Percentiles rank a stretch among this genome's conserved stretches.
phyloP scores from a whole-genome alignment of 768 basidiomycete species.

The Fomitopsis pulvina region DNA sequence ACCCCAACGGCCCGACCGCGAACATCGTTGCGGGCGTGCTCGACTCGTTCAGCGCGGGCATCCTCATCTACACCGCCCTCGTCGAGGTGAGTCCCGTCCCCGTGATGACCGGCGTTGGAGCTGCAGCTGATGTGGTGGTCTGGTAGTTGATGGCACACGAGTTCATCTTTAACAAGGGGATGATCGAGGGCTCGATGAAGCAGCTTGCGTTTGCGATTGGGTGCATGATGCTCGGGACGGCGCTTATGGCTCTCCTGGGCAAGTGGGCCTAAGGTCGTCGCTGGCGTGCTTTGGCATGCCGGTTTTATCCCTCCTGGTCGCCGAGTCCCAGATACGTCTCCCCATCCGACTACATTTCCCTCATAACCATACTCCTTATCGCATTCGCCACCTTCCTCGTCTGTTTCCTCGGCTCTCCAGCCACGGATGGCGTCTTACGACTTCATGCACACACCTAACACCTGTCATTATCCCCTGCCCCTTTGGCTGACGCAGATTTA shows the following conservation, averaged over 20 bases:
- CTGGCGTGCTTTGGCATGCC: background rate
- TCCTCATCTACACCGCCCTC: conserved; percentile 81
- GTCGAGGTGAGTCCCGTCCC: conserved; percentile 54
- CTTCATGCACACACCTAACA: too few relatives aligned
- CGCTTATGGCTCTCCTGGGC: conserved; percentile 87
- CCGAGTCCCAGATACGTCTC: too few relatives aligned
- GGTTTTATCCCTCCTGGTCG: too few relatives aligned
- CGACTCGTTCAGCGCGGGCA: conserved; percentile 82
- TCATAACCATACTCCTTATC: too few relatives aligned
- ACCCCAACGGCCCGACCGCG: conserved; percentile 69
- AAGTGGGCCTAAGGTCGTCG: conserved; percentile 63
- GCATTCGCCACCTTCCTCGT: too few relatives aligned
- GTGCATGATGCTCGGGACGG: conserved; percentile 81
- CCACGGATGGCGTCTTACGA: too few relatives aligned
- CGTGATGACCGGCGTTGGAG: too few relatives aligned
- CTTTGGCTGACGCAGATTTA: too few relatives aligned
- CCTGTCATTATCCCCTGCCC: too few relatives aligned
- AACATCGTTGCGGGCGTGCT: conserved; percentile 80
- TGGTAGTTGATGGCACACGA: conserved; percentile 88
- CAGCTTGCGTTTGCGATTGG: conserved; percentile 66
- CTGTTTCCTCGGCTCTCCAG: too few relatives aligned
- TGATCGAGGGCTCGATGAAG: conserved; percentile 61
- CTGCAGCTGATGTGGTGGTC: background rate
- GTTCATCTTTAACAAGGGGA: conserved; percentile 84
- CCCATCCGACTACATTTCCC: too few relatives aligned